Conservation (phyloP, 495 filamentous ascomycete genomes). For the Parathielavia appendiculata region DNA sequence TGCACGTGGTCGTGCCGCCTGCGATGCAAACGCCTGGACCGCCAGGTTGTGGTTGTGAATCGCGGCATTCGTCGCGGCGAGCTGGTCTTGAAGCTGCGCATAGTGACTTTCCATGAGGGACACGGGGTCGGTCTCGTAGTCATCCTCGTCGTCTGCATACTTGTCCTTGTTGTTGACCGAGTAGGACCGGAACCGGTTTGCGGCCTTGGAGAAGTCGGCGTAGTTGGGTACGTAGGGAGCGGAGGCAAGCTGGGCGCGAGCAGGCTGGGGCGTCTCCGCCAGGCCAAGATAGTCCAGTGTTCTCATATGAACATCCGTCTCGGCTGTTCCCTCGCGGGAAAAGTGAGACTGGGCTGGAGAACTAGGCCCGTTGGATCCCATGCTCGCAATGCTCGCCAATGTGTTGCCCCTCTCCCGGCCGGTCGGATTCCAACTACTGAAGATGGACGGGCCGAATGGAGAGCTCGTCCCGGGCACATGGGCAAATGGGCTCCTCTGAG, state of each 20-base stretch:
- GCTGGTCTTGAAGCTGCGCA: constrained; percentile 51
- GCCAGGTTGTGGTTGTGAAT: constrained; percentile 91
- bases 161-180: constrained; percentile 98
- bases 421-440: constrained; percentile 75
- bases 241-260: constrained; percentile 63
- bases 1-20: constrained; percentile 81
- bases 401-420: constrained; percentile 74
- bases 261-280: constrained; percentile 85
- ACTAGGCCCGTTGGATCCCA: constrained; percentile 72
- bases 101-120: constrained; percentile 64
- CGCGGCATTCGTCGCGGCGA: constrained; percentile 79
- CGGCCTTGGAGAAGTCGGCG: constrained; percentile 65
- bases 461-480: constrained; percentile 47
- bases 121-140: constrained; percentile 68
- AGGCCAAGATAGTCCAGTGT: constrained; percentile 95
- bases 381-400: constrained; percentile 70
- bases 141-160: constrained; percentile 89
- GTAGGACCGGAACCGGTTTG: constrained; percentile 89
- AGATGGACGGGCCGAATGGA: constrained; percentile 85
- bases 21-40: constrained; percentile 82
- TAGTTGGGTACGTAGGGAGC: constrained; percentile 71
- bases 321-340: constrained; percentile 77
- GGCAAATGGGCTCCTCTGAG: constrained; percentile 71
- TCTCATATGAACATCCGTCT: constrained; percentile 78
- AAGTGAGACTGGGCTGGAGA: constrained; percentile 88